A percentile compares a stretch with the other conserved stretches of the same genome.
These are phyloP conservation scores for Rehmannia glutinosa DNA, from an alignment of 257 asterid genomes.

Conservation along the genomic window DNA sequence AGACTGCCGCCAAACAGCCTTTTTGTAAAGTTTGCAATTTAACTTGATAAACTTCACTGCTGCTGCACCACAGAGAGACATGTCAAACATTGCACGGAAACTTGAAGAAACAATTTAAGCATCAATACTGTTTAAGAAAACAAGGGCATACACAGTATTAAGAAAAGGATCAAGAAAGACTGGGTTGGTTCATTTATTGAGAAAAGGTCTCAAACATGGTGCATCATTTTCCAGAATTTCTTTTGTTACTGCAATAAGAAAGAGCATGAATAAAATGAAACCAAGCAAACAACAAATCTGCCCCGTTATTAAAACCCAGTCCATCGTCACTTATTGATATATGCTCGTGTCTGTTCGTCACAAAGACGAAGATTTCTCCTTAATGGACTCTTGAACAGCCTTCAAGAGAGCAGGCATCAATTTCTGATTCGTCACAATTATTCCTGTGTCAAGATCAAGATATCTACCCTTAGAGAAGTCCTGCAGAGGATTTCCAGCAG, in stretches of 20 bases:
- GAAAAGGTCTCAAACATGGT: too few relatives aligned
- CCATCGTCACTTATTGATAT: neutral
- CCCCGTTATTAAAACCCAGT: neutral
- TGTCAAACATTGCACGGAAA: too few relatives aligned
- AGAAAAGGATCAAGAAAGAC: too few relatives aligned
- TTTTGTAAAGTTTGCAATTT: too few relatives aligned
- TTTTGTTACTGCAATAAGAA: neutral
- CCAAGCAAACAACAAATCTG: neutral
- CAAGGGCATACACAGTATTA: too few relatives aligned
- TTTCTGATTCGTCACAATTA: constrained; percentile 77
- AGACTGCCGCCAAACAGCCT: too few relatives aligned
- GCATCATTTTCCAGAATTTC: too few relatives aligned
- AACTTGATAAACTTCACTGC: too few relatives aligned
- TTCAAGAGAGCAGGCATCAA: constrained; percentile 84
- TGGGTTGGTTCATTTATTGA: too few relatives aligned
- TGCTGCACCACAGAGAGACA: too few relatives aligned
- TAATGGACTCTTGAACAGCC: constrained; percentile 79
- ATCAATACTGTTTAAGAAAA: too few relatives aligned
- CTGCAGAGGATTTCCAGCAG: constrained; percentile 81
- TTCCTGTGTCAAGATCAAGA: constrained; percentile 89
- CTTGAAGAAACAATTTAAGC: too few relatives aligned
- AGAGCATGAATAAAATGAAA: neutral
- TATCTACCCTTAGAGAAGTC: constrained; percentile 95
- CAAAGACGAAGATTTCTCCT: constrained; percentile 62
- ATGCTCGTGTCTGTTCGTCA: constrained; percentile 16